Conservation (phyloP, 495 filamentous ascomycete genomes). For the Darksidea phi region DNA sequence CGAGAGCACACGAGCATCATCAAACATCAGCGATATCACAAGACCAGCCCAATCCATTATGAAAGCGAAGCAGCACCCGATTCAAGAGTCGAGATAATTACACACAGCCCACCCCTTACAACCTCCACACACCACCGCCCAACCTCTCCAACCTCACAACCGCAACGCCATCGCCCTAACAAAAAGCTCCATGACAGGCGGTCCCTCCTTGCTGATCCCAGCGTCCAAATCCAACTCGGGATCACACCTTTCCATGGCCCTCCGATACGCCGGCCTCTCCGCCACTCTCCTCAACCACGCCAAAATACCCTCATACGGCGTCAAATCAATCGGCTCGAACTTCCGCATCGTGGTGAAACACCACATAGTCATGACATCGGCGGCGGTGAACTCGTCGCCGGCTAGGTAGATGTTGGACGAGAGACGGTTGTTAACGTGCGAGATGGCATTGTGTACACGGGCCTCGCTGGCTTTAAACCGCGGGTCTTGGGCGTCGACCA, state of each 20-base stretch:
- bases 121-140: too few relatives aligned
- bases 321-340: constrained; percentile 48
- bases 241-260: constrained; percentile 18
- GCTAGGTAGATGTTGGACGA: constrained; percentile 54
- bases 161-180: too few relatives aligned
- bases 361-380: constrained; percentile 59
- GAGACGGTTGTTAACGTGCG: constrained; percentile 31
- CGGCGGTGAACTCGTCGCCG: constrained; percentile 58
- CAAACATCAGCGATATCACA: too few relatives aligned
- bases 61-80: too few relatives aligned
- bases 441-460: background rate
- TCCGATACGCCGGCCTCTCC: constrained; percentile 8
- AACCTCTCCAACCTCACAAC: too few relatives aligned
- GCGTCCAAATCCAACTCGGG: constrained; percentile 8
- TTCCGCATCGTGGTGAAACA: constrained; percentile 55
- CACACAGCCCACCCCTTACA: too few relatives aligned
- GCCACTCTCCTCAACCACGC: constrained; percentile 42
- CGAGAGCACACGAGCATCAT: too few relatives aligned
- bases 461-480: constrained; percentile 29
- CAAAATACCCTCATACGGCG: constrained; percentile 46
- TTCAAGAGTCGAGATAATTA: too few relatives aligned
- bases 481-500: background rate
- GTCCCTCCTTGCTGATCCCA: background rate
- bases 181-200: background rate
- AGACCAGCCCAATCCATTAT: too few relatives aligned